Evolutionary conservation across 2,329 filamentous ascomycete genomes (phyloP).

Genomic region (Arthrobotrys entomopaga): DNA sequence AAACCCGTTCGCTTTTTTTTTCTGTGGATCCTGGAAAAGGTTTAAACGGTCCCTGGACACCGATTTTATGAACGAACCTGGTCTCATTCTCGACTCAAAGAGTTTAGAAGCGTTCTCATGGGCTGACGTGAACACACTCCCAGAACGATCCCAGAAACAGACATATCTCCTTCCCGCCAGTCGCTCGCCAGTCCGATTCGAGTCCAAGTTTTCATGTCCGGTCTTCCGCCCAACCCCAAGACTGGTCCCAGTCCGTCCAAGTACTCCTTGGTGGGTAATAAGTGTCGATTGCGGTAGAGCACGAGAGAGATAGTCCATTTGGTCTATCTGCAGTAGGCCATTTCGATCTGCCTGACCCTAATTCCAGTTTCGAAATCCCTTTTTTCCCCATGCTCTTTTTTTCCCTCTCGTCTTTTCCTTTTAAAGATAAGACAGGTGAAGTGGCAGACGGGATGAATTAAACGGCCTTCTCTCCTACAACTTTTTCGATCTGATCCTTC

Average conservation of each 20-base stretch:
- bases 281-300: no score
- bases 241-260: no score
- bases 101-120: slow-evolving; percentile 21
- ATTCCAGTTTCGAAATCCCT: not conserved
- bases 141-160: slow-evolving; percentile 36
- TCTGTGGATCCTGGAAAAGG: slow-evolving; percentile 31
- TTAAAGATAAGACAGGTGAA: slow-evolving; percentile 20
- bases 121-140: slow-evolving; percentile 23
- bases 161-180: slow-evolving; percentile 28
- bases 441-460: slow-evolving; percentile 7
- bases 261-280: no score
- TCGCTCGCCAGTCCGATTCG: slow-evolving; percentile 4
- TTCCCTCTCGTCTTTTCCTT: no score
- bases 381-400: not conserved
- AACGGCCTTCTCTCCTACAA: slow-evolving; percentile 3
- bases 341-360: slow-evolving; percentile 10
- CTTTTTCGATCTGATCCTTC: slow-evolving; percentile 1
- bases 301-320: no score
- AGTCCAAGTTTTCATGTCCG: no score
- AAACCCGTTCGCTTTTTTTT: slow-evolving; percentile 22
- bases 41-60: slow-evolving; percentile 6
- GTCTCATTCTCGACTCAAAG: slow-evolving; percentile 8
- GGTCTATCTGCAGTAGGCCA: slow-evolving; percentile 8
- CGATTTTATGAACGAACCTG: not conserved
- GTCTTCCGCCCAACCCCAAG: no score